Evolutionary conservation across 1,284 basidiomycete species (phyloP), one percentile per base, ranked within the genome.

Genomic region (Rhodotorula sp.): DNA sequence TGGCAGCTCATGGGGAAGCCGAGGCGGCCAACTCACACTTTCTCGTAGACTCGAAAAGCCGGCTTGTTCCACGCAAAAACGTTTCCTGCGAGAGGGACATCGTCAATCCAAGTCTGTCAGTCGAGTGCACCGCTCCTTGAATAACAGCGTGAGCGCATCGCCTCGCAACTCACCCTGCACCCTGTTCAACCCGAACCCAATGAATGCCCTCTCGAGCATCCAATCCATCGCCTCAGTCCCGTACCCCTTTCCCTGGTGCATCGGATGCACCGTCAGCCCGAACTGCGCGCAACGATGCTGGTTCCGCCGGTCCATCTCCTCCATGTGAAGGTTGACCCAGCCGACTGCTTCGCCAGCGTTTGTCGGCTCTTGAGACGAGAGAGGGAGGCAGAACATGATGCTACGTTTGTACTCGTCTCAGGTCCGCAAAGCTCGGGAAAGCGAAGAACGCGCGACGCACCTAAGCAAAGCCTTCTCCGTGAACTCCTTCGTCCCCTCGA

Each of bases 241-340:
- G 51, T 63, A 68, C 1, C 66, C 66, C 10, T 64, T 59, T 9
- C 66, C 66, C 57, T 64, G 63, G 15, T n/a, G 52, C 29, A 7
- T 30, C n/a, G 49, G n/a, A n/a, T 51, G 19, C 39, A 62, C 32
- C 20, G 39, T 44, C 27, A 54, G 27, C 4, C 60, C 60, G n/a
- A 62, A 62, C 7, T 22, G 13, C 39, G 39, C 51, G 11, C 20
- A 46, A 15, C 51, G 56, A 27, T 57, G n/a, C n/a, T 24, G 48
- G 10, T 60, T 48, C 6, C 24, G 29, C 5, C 59, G 48, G n/a
- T 32, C 47, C 44, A 39, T 24, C 19, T 29, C 49, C 10, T 49
- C 32, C 32, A 36, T 51, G 9, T 34, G 34, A 19, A 60, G 48
- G 59, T 36, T 27, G 6, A 52, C 34, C 29, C 49, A 34, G 5